Base-by-base conservation (phyloP, 352 stramenopile species). In the Phytophthora syringae region DNA sequence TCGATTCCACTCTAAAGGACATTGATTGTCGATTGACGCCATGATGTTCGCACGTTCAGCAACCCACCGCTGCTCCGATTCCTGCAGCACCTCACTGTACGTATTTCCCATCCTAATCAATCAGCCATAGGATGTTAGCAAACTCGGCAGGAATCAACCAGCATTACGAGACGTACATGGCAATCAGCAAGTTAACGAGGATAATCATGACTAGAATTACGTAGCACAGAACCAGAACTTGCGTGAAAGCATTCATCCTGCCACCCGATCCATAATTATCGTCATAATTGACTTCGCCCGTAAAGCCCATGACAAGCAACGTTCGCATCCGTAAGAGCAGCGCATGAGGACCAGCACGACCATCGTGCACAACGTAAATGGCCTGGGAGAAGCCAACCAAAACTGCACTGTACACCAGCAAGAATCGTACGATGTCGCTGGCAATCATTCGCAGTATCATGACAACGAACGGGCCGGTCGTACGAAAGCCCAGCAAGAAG, bases 31-130 rank as follows among this genome's bases (percentile, higher is more conserved):
- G 57, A 86, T 85, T 3, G 76, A 77, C 12, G 72, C 25, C 79
- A 90, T 90, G 60, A 90, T 86, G 28, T 90, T 88, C 15, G 82
- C 79, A 21, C 79, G 75, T 55, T 88, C 82, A 4, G 82, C 81
- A 13, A 87, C 71, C 79, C 81, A 90, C 13, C 78, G 70, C 45
- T 90, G 81, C 57, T 87, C 79, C 0, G 79, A 77, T 25, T 84
- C 75, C 44, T 86, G 65, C n/a, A 87, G 30, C 45, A 90, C 82
- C 20, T 83, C 70, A 5, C 70, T 71, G 51, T 90, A 90, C 22
- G 79, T 87, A 62, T 90, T 88, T 11, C 79, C 81, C 81, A 90
- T 90, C 72, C 77, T 86, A 49, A 22, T 15, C 22, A 9, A 21
- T n/a, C n/a, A n/a, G n/a, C n/a, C n/a, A n/a, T n/a, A n/a, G n/a